A percentile compares a stretch with the other conserved stretches of the same genome.
phyloP scores from a whole-genome alignment of 768 basidiomycete genomes.

The Serendipita sp. region DNA sequence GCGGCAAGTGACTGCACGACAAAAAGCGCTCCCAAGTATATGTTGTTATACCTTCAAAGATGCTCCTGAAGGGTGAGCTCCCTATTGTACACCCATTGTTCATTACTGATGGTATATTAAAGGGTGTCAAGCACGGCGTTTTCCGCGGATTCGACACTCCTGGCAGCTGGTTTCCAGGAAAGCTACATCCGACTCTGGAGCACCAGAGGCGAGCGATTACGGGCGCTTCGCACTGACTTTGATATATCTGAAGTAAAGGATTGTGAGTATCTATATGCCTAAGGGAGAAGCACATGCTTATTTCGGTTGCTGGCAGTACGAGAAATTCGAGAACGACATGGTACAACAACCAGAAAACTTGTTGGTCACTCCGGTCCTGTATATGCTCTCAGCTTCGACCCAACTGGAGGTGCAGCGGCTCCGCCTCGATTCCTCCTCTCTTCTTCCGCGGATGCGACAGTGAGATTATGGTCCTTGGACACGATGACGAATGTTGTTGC shows the following conservation, averaged over 20 bases:
- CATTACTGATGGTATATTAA: constrained; percentile 7
- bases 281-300: neutral
- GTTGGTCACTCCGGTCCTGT: constrained; percentile 95
- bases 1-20: constrained; percentile 41
- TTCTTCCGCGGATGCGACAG: constrained; percentile 79
- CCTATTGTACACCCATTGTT: too few species aligned
- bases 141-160: constrained; percentile 75
- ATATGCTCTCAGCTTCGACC: constrained; percentile 88
- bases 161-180: constrained; percentile 92
- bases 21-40: constrained; percentile 72
- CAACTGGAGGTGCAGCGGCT: constrained; percentile 67
- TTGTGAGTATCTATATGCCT: constrained; percentile 27
- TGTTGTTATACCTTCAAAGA: constrained; percentile 94
- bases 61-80: constrained; percentile 75
- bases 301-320: constrained; percentile 30
- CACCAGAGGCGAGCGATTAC: constrained; percentile 78
- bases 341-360: constrained; percentile 77
- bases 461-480: constrained; percentile 88
- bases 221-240: constrained; percentile 62
- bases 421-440: constrained; percentile 82
- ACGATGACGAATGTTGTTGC: constrained; percentile 87
- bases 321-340: constrained; percentile 65
- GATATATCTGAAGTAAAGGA: constrained; percentile 48
- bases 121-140: constrained; percentile 79
- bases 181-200: constrained; percentile 93